These are phyloP conservation scores for Trametes cubensis DNA, from an alignment of 768 basidiomycete species.

Conservation along the genomic window DNA sequence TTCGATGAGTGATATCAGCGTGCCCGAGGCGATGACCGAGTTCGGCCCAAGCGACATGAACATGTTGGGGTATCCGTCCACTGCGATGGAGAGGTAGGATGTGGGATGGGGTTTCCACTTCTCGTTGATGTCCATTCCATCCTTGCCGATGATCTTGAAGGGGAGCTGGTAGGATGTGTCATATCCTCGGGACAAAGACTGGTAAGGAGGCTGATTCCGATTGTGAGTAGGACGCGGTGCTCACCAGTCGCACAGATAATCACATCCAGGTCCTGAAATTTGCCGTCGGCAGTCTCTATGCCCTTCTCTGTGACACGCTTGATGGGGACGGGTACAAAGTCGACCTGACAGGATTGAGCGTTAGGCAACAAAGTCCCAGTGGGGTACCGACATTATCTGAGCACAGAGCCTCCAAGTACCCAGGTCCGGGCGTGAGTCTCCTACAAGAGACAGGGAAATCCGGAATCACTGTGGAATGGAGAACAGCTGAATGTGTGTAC, in stretches of 20 bases:
- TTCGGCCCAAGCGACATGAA: slow-evolving; percentile 65
- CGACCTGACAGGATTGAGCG: slow-evolving; percentile 41
- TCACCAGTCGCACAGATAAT: slow-evolving; percentile 66
- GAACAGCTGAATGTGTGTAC: neutral
- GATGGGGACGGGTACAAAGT: slow-evolving; percentile 56
- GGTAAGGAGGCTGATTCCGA: too few species aligned
- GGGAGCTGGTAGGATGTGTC: slow-evolving; percentile 51
- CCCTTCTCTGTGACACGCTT: slow-evolving; percentile 54
- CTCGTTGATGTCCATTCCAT: slow-evolving; percentile 55
- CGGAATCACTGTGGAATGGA: slow-evolving; percentile 49
- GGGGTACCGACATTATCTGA: slow-evolving; percentile 53
- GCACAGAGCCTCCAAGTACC: slow-evolving; percentile 67
- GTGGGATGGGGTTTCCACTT: slow-evolving; percentile 56
- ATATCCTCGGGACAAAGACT: slow-evolving; percentile 42
- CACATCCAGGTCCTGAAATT: slow-evolving; percentile 56
- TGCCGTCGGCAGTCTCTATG: slow-evolving; percentile 58
- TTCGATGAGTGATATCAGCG: slow-evolving; percentile 59
- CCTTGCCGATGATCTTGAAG: slow-evolving; percentile 57
- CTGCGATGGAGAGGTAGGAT: slow-evolving; percentile 60
- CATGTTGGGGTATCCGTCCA: slow-evolving; percentile 72
- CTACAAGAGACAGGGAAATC: slow-evolving; percentile 61
- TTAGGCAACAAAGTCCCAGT: neutral
- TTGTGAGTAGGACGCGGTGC: neutral
- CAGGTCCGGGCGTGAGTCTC: slow-evolving; percentile 66
- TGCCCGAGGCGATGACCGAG: slow-evolving; percentile 55